Conservation (phyloP, 352 stramenopile genomes). For the Phytopythium helicoides region DNA sequence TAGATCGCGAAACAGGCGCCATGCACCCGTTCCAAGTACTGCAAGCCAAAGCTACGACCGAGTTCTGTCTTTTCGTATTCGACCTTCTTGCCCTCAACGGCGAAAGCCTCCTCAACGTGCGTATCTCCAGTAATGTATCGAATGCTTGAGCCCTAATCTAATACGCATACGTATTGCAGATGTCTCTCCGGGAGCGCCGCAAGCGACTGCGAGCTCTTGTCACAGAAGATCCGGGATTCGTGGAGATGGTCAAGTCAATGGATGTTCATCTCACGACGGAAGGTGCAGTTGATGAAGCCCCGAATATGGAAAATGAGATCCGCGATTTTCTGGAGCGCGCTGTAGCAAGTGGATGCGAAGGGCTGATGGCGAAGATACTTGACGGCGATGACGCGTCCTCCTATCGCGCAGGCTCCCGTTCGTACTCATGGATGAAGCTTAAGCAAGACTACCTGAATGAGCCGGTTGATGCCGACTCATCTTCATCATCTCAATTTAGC, state of each 20-base stretch:
- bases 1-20: conserved; percentile 41
- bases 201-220: conserved; percentile 32
- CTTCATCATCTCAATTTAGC: conserved; percentile 5
- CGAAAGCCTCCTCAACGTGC: conserved; percentile 43
- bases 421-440: conserved; percentile 85
- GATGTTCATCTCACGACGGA: conserved; percentile 51
- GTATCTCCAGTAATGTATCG: no score
- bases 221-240: conserved; percentile 26
- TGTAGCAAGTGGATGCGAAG: conserved; percentile 67
- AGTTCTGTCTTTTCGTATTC: conserved; percentile 80
- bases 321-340: conserved; percentile 41
- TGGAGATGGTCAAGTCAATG: conserved; percentile 64
- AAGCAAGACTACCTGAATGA: conserved; percentile 77
- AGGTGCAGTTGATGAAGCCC: no score
- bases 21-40: conserved; percentile 80
- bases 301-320: conserved; percentile 13
- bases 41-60: conserved; percentile 66
- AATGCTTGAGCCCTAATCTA: no score
- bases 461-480: background rate
- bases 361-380: conserved; percentile 76
- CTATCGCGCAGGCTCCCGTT: conserved; percentile 68
- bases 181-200: conserved; percentile 45
- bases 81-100: conserved; percentile 62
- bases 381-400: conserved; percentile 37
- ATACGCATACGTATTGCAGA: conserved; percentile 12